These are phyloP conservation scores for Fonsecaea erecta DNA, from an alignment of 2,329 filamentous ascomycete genomes.

Conservation along the genomic window DNA sequence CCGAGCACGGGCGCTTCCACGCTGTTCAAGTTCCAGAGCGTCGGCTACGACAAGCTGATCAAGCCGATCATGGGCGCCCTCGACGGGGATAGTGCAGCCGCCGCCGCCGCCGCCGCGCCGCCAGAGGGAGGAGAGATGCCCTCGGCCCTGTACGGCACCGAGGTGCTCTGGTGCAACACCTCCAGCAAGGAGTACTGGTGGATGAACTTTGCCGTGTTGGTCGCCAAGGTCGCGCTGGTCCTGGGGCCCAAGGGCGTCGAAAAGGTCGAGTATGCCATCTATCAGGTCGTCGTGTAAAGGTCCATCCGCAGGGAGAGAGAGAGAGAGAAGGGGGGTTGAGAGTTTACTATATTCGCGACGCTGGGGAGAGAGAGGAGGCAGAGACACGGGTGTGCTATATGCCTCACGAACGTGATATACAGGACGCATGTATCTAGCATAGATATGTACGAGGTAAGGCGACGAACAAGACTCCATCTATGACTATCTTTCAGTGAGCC, in stretches of 20 bases:
- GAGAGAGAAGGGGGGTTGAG: too few species aligned
- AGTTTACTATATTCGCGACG: too few species aligned
- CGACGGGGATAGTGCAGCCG: not conserved
- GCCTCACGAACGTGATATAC: too few species aligned
- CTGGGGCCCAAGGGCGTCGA: constrained; percentile 2
- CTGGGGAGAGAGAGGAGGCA: too few species aligned
- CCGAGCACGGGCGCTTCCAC: not conserved
- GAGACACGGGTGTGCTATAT: too few species aligned
- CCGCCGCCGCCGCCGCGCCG: not conserved
- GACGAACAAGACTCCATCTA: too few species aligned
- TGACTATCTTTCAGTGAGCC: too few species aligned
- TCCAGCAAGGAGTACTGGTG: constrained; percentile 8
- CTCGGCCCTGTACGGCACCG: constrained; percentile 9
- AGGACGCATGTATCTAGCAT: too few species aligned
- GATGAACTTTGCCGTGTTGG: constrained; percentile 14
- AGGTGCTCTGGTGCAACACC: constrained; percentile 13
- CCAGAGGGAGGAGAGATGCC: not conserved
- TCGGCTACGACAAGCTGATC: constrained; percentile 2
- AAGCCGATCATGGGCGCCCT: constrained; percentile 7
- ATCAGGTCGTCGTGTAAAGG: constrained; percentile 10
- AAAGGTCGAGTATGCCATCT: constrained; percentile 11
- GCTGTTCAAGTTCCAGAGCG: constrained; percentile 16
- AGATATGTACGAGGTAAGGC: too few species aligned
- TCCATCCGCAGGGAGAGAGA: too few species aligned
- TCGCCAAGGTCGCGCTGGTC: constrained; percentile 10